These are phyloP conservation scores for Phaseolus lunatus DNA, from an alignment of 306 rosid species.

Conservation along the genomic window DNA sequence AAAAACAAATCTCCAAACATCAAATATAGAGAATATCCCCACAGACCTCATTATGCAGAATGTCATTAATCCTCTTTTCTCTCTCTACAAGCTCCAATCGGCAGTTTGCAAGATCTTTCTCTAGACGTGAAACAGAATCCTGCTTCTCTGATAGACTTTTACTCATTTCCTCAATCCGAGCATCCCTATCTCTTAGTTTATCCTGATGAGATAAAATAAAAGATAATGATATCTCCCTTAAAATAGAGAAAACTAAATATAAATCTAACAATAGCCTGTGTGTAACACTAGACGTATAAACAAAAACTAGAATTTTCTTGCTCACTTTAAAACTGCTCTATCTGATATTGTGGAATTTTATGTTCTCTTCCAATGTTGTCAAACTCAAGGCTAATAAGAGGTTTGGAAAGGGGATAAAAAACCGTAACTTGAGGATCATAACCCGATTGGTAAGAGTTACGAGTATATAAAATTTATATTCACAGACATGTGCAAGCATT, in stretches of 20 bases:
- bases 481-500: too few species aligned
- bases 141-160: constrained; percentile 65
- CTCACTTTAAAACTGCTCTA: background rate
- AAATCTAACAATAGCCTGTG: background rate
- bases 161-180: constrained; percentile 62
- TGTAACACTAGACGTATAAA: background rate
- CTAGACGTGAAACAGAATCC: constrained; percentile 61
- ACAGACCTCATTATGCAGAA: constrained; percentile 67
- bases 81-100: constrained; percentile 65
- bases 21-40: constrained; percentile 21
- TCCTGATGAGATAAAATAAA: constrained; percentile 55
- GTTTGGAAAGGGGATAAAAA: too few species aligned
- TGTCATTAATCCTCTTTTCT: constrained; percentile 73
- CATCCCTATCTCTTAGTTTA: constrained; percentile 71
- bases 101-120: constrained; percentile 73
- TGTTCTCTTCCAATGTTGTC: background rate
- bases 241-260: background rate
- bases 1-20: background rate
- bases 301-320: background rate
- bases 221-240: background rate
- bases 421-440: too few species aligned
- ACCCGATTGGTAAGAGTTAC: too few species aligned
- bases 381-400: too few species aligned
- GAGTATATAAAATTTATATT: too few species aligned
- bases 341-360: background rate